Percentiles rank a stretch among this genome's conserved stretches.
These are phyloP conservation scores for Antitrichia curtipendula DNA, from an alignment of 225 moss, liverwort and hornwort species.

Conservation along the genomic window DNA sequence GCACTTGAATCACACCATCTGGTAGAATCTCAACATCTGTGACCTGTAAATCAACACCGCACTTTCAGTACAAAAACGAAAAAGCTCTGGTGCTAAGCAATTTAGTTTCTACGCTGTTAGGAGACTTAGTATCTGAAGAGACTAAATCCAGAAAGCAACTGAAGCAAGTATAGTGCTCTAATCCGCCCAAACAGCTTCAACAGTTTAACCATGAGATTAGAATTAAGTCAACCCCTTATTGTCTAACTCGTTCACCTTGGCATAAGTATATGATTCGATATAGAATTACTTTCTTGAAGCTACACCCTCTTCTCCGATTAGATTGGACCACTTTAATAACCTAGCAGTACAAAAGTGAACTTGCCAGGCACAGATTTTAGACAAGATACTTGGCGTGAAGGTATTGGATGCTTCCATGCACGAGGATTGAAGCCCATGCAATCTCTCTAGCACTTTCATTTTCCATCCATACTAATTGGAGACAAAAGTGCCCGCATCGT, in stretches of 20 bases:
- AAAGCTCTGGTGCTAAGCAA: neutral
- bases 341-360: neutral
- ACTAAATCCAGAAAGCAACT: neutral
- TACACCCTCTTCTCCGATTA: neutral
- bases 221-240: neutral
- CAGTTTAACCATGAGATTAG: neutral
- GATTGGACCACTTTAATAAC: neutral
- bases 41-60: constrained; percentile 37
- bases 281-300: neutral
- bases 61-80: neutral
- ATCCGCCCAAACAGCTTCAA: neutral
- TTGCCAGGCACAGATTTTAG: neutral
- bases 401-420: neutral
- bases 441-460: neutral
- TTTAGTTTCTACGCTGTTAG: neutral
- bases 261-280: neutral
- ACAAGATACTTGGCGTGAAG: neutral
- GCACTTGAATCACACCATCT: constrained; percentile 86
- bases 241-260: neutral
- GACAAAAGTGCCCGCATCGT: neutral
- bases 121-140: neutral
- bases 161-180: neutral
- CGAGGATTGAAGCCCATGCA: neutral
- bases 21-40: constrained; percentile 91
- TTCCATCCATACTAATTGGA: neutral